Percentiles rank a stretch among this genome's conserved stretches.
Evolutionary conservation across 192 early-diverging fungal species (phyloP).

Genomic region (Coemansia sp.): DNA sequence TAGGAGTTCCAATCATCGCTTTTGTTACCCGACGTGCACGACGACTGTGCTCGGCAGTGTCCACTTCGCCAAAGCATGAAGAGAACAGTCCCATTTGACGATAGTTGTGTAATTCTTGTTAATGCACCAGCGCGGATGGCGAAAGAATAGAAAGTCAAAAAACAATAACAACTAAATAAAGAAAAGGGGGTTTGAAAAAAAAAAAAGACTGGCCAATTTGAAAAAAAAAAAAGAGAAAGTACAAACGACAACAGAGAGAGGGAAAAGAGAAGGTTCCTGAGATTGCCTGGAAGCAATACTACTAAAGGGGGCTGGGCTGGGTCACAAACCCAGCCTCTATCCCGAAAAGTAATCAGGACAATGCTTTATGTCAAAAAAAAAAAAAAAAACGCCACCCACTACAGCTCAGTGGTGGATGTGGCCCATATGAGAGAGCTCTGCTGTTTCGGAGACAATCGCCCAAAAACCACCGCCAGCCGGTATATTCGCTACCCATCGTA

Average conservation of each 20-base stretch:
- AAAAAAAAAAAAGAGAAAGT: neutral
- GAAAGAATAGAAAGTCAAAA: neutral
- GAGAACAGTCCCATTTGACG: constrained; percentile 49
- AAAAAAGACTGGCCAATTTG: neutral
- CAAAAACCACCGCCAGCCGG: too few relatives aligned
- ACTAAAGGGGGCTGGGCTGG: constrained; percentile 2
- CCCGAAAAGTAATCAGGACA: neutral
- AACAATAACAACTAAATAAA: neutral
- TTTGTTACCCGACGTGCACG: constrained; percentile 43
- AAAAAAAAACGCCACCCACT: neutral
- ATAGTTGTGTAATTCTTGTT: neutral
- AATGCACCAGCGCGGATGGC: neutral
- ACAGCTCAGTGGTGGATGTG: neutral
- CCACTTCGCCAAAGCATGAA: constrained; percentile 51
- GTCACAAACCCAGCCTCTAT: neutral
- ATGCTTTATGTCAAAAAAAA: neutral
- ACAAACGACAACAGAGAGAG: neutral
- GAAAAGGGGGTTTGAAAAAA: neutral
- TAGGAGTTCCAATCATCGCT: constrained; percentile 54
- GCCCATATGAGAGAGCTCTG: neutral
- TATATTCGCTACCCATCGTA: neutral
- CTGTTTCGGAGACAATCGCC: neutral
- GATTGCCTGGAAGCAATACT: neutral
- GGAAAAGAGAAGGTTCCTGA: neutral
- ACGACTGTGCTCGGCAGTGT: constrained; percentile 15